phyloP scores from a whole-genome alignment of 306 rosid species.

The Cicer bijugum region DNA sequence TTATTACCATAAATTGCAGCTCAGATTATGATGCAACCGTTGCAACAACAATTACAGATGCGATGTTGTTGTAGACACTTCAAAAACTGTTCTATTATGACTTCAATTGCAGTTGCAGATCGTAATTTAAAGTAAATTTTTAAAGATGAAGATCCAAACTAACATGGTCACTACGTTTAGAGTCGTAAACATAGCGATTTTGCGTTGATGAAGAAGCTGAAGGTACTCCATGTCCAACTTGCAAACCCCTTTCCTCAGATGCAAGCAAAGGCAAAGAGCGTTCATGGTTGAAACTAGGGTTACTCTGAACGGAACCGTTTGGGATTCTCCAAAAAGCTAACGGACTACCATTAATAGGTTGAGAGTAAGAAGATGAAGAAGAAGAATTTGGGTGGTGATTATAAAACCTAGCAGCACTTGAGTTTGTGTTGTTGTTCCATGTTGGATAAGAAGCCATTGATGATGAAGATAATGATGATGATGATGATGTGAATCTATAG shows the following conservation, averaged over 20 bases:
- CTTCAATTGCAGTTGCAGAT: no score
- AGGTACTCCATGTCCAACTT: constrained; percentile 4
- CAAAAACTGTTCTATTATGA: no score
- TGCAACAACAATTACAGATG: no score
- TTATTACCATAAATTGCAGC: constrained; percentile 1
- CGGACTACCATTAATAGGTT: constrained; percentile 35
- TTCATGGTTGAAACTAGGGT: constrained; percentile 33
- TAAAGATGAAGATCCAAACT: constrained; percentile 39
- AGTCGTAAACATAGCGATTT: constrained; percentile 16
- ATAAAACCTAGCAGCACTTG: constrained; percentile 51
- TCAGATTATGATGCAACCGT: no score
- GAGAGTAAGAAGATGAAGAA: constrained; percentile 14
- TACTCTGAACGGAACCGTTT: constrained; percentile 8
- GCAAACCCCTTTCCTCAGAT: background rate
- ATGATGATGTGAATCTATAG: constrained; percentile 56
- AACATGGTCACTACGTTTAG: constrained; percentile 31
- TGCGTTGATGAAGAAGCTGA: background rate
- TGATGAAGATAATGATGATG: constrained; percentile 29
- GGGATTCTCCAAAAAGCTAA: constrained; percentile 34
- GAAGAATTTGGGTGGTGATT: constrained; percentile 6
- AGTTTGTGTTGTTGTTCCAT: constrained; percentile 47
- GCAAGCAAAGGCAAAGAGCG: constrained; percentile 27
- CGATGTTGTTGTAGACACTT: no score
- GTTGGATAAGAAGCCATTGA: constrained; percentile 53
- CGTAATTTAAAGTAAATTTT: no score